Conservation (phyloP, 257 asterid species). For the Petunia secreta region DNA sequence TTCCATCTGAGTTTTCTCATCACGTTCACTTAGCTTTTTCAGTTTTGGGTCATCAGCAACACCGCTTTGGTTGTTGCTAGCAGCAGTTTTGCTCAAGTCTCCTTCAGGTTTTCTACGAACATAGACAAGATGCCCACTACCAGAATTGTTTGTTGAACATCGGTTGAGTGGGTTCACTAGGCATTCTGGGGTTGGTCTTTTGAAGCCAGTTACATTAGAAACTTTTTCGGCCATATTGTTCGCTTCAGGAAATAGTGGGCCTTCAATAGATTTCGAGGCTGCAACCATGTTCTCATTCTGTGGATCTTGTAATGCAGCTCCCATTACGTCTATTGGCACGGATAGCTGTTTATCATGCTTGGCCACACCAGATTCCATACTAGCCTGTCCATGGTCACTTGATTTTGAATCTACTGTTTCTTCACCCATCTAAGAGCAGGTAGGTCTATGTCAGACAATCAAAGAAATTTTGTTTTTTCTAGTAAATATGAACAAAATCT, state of each 20-base stretch:
- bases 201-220: constrained; percentile 44
- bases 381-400: constrained; percentile 43
- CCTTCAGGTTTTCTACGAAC: constrained; percentile 72
- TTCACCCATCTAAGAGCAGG: constrained; percentile 47
- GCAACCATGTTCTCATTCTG: constrained; percentile 39
- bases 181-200: constrained; percentile 46
- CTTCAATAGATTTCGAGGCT: constrained; percentile 44
- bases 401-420: constrained; percentile 51
- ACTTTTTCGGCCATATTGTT: constrained; percentile 36
- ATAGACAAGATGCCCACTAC: constrained; percentile 64
- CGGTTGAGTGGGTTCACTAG: constrained; percentile 30
- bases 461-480: constrained; percentile 4
- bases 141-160: constrained; percentile 49
- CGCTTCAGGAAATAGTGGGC: constrained; percentile 36
- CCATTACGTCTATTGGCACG: constrained; percentile 39
- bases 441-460: constrained; percentile 18
- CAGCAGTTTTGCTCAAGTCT: constrained; percentile 42
- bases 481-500: constrained; percentile 1
- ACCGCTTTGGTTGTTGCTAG: constrained; percentile 36
- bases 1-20: constrained; percentile 40
- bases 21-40: constrained; percentile 39
- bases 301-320: constrained; percentile 32
- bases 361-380: constrained; percentile 44
- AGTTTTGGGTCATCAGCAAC: constrained; percentile 35
- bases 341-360: constrained; percentile 45